Evolutionary conservation across 1,284 basidiomycete species (phyloP), one percentile per base, ranked within the genome.

Genomic region (Leccinum solheimii): DNA sequence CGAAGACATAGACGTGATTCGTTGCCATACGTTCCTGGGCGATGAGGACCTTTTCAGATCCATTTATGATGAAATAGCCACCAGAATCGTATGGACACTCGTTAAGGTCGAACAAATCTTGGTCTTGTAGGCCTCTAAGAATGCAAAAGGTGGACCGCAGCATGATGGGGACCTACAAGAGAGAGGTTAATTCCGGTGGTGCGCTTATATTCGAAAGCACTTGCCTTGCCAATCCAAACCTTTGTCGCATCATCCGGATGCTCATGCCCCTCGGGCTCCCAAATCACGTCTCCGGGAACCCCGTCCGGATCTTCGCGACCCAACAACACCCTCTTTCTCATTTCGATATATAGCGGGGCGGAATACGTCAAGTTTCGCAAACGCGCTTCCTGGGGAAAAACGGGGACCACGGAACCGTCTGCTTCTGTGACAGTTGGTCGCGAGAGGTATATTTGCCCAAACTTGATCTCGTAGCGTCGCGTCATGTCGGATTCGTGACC

Each of bases 1-100:
- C 95, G 75, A 99, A 99, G 62, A 98, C 96, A 76, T 99, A 99
- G 69, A 99, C 97, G 72, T 98, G 96, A 78, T 99, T 99, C 48
- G 95, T 97, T 9, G 97, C 97, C 96, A 99, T 99, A 58, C 97
- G 88, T 77, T 99, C 97, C 76, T 99, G 97, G 0, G 97, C 97
- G 77, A 99, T 99, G 67, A 99, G 83, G 30, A 99, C 97, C 78
- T 99, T 99, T 77, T 99, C 97, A 1, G 97, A 99, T 30, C 97
- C 97, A 71, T 98, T 99, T 81, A 99, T 98, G 76, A 99, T 94
- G 76, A 99, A 99, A 78, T 99, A 99, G 63, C 97, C 97, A 75
- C 97, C 97, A 59, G 94, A 94, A 77, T 99, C 97, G 73, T 96
- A 97, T 2, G 97, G 97, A 72, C 97, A 99, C 78, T 99, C 97